Evolutionary conservation across 208 protist species (phyloP).

Genomic region (Crithidia fasciculata): DNA sequence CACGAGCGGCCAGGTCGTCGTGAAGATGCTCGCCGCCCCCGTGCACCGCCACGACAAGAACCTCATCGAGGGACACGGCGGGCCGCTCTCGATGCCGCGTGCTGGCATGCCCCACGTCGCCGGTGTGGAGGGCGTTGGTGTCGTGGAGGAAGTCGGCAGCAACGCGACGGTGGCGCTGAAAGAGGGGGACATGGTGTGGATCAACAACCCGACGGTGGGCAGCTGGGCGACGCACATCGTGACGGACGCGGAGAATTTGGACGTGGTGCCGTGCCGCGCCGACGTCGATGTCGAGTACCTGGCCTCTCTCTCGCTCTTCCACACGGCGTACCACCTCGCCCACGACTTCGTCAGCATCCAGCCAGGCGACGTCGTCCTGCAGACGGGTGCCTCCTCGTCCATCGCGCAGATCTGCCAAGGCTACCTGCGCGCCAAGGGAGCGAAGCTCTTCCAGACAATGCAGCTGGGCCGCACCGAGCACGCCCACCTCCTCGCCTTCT

Average conservation of each 20-base stretch:
- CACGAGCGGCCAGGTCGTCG: conserved; percentile 82
- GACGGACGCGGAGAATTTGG: conserved; percentile 82
- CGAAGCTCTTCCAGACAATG: conserved; percentile 91
- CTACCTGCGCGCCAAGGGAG: conserved; percentile 83
- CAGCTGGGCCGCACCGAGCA: conserved; percentile 90
- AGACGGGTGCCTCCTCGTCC: conserved; percentile 87
- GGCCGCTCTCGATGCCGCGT: conserved; percentile 29
- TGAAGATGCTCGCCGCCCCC: conserved; percentile 96
- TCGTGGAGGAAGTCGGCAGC: conserved; percentile 94
- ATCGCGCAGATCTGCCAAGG: conserved; percentile 90
- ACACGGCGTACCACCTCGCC: conserved; percentile 96
- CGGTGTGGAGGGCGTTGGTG: conserved; percentile 95
- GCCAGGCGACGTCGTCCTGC: conserved; percentile 85
- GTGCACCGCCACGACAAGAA: conserved; percentile 97
- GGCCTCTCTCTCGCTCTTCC: conserved; percentile 94
- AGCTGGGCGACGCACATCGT: conserved; percentile 93
- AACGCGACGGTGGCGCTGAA: conserved; percentile 67
- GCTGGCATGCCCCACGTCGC: conserved; percentile 62
- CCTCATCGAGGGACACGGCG: conserved; percentile 92
- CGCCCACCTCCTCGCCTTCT: conserved; percentile 81
- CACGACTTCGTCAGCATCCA: conserved; percentile 95
- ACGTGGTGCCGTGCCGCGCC: conserved; percentile 87
- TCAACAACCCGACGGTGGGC: conserved; percentile 87
- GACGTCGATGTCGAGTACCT: conserved; percentile 95
- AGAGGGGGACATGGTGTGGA: conserved; percentile 94